Base-by-base conservation (phyloP, 768 basidiomycete genomes). In the Trametes villosa region DNA sequence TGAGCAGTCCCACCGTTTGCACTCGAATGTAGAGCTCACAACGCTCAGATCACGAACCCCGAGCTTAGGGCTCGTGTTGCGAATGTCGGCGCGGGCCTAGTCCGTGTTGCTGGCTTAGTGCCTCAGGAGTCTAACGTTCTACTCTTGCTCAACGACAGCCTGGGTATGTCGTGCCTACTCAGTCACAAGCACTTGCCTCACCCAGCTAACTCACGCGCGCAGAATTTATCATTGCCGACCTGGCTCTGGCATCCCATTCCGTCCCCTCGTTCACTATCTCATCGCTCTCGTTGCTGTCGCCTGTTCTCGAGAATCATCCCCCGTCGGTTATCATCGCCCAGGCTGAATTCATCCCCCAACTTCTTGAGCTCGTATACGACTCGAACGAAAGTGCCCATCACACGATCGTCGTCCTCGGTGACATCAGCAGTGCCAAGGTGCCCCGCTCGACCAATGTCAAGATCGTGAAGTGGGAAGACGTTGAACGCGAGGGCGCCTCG, bases 141-240 rank as follows among this genome's bases (percentile, higher is more conserved):
- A n/a, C 73, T 94, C 13, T 75, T 94, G 26, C 76, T 95, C 40
- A 90, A 94, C 63, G 93, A 94, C 68, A 74, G 88, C 45, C 77
- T 94, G 46, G 92, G 92, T 90, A 64, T 13, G 81, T 70, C 36
- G 17, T 3, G n/a, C n/a, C n/a, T n/a, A n/a, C n/a, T n/a, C n/a
- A 17, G 13, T 36, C 26, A 31, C 1, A 41, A 57, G 13, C 55
- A 36, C 38, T 26, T 15, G 36, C 33, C 24, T 24, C 15, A 46
- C 51, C 56, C 18, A 51, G 63, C 65, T 53, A 26, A 57, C 42
- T n/a, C 44, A 24, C 46, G n/a, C 11, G 33, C 22, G n/a, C 67
- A 91, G 92, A 90, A 75, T 95, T 90, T 71, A 68, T 94, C 68
- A 83, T 94, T 46, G 79, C 85, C 29, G 92, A 94, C 75, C 79